Base-by-base conservation (phyloP, 192 early-diverging fungal species). In the Podochytrium sp. region DNA sequence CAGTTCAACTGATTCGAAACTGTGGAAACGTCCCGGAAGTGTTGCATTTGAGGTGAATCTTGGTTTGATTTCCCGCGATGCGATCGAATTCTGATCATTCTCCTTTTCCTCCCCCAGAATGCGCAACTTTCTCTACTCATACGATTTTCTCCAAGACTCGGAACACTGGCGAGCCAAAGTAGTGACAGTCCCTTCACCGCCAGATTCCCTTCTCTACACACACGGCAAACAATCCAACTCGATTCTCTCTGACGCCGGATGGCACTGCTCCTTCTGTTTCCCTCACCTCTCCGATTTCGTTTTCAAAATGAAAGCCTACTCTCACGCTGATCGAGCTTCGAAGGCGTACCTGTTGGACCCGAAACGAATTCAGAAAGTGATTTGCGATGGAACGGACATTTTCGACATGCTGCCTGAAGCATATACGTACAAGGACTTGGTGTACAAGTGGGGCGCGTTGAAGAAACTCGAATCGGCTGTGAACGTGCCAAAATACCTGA, bases 221-320 rank as follows among this genome's bases (percentile, higher is more conserved):
- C 87, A 86, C 70, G 42, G 66, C 5, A 75, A 78, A 34, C 34
- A 72, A 2, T 70, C 83, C 0, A 68, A 77, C 47, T 7, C 55
- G 18, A 73, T 89, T 16, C 73, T 91, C 23, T 74, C 80, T 23
- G 86, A 87, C 68, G 14, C 41, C 16, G 64, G 89, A 2, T 91
- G 88, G 88, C 90, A 91, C 72, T 91, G 88, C 65, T 81, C 79
- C 2, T 89, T 85, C 72, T 91, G 90, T 66, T 91, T 91, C 61
- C 75, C 81, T 32, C 43, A 34, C 0, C 65, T 91, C 18, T 40
- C 75, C 5, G 88, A 91, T 34, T 88, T 87, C 64, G 74, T 76
- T 39, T 90, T 89, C 82, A 91, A 91, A 65, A 87, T 87, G 86
- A 60, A 74, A 33, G 84, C 80, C 1, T 91, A 90, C 66, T 85